These are phyloP conservation scores for Alternaria gansuensis DNA, from an alignment of 2,329 filamentous ascomycete genomes.

Conservation along the genomic window DNA sequence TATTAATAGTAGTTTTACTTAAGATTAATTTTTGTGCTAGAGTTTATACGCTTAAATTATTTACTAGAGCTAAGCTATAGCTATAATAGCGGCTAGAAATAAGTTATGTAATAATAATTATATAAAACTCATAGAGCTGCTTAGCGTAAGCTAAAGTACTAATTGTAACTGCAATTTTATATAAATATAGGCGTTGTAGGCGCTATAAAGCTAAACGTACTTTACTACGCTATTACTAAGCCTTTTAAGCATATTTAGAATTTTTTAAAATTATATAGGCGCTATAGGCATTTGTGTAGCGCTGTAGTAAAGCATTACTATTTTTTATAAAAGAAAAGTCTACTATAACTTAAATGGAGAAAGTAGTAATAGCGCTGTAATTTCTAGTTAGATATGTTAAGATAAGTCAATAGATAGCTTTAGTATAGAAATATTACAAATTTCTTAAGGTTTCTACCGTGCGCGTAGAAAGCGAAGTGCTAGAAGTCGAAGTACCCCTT, in stretches of 20 bases:
- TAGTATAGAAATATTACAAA: background rate
- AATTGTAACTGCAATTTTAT: background rate
- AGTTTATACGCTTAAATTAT: background rate
- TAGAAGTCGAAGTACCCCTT: constrained; percentile 13
- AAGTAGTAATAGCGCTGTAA: constrained; percentile 3
- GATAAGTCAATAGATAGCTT: background rate
- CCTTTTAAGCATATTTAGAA: background rate
- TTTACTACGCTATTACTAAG: constrained; percentile 1
- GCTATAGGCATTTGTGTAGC: constrained; percentile 1
- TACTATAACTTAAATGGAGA: background rate
- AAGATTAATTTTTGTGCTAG: background rate
- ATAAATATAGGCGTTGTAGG: constrained; percentile 7
- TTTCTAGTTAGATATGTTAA: constrained; percentile 1
- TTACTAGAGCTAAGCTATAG: constrained; percentile 7
- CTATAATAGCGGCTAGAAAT: background rate
- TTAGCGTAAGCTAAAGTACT: constrained; percentile 8
- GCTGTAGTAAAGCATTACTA: constrained; percentile 2
- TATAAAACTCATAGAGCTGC: background rate
- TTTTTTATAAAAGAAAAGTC: constrained; percentile 2
- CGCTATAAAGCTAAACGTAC: background rate
- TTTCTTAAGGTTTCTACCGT: background rate
- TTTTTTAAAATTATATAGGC: background rate
- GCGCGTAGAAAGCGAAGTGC: constrained; percentile 7
- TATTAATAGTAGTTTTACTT: background rate
- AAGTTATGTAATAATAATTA: constrained; percentile 3